Conservation (phyloP, 1,284 basidiomycete species). For the Sporisorium exsertum region DNA sequence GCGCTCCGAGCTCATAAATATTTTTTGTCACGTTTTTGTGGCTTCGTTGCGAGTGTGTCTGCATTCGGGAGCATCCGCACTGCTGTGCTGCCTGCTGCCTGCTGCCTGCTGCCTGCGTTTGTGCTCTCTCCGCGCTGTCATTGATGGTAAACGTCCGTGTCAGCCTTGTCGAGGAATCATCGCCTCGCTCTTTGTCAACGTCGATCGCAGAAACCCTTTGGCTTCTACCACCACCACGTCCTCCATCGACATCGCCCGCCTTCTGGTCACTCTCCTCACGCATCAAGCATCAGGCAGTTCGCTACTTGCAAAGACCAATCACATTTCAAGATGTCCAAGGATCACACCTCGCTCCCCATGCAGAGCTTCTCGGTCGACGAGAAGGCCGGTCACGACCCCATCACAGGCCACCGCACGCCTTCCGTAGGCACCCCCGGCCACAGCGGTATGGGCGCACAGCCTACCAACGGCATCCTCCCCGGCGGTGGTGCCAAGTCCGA, state of each 20-base stretch:
- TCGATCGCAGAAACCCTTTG: background rate
- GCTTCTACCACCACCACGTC: constrained; percentile 19
- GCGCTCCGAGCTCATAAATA: background rate
- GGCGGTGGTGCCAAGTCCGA: constrained; percentile 49
- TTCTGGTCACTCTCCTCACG: background rate
- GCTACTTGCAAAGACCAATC: background rate
- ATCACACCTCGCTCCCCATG: constrained; percentile 62
- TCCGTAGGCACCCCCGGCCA: constrained; percentile 52
- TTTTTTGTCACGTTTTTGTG: constrained; percentile 4
- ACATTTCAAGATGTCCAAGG: constrained; percentile 52
- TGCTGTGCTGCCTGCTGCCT: background rate
- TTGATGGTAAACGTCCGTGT: background rate
- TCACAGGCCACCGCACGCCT: constrained; percentile 58
- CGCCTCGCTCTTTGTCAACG: background rate
- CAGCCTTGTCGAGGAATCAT: background rate
- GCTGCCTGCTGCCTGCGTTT: background rate
- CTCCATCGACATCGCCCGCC: background rate
- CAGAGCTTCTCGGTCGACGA: constrained; percentile 62
- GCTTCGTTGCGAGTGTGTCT: background rate
- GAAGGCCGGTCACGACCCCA: constrained; percentile 64
- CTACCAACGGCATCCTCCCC: constrained; percentile 51
- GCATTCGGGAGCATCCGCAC: background rate
- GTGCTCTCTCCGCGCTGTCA: too few relatives aligned
- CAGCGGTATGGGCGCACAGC: constrained; percentile 51
- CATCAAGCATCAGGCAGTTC: constrained; percentile 5